Percentiles rank a stretch among this genome's conserved stretches.
These are phyloP conservation scores for Gossypium herbaceum DNA, from an alignment of 345 rosid species.

Conservation along the genomic window DNA sequence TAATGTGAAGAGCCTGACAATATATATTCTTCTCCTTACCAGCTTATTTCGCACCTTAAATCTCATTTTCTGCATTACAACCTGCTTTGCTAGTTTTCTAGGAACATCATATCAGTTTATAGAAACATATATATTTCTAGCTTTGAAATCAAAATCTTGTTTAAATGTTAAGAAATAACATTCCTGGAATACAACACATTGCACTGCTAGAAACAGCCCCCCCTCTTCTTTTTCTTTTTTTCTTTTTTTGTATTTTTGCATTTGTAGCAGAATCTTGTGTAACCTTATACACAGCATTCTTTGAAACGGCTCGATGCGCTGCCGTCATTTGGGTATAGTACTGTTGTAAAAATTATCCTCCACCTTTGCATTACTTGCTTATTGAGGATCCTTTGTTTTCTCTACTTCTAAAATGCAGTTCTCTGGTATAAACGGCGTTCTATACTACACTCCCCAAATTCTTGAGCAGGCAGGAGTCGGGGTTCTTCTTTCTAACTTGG, in stretches of 20 bases:
- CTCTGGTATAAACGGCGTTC: conserved; percentile 95
- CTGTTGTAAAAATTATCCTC: not conserved
- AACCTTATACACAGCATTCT: not conserved
- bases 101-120: not conserved
- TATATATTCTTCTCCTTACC: not conserved
- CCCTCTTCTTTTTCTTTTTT: too few species aligned
- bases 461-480: conserved; percentile 96
- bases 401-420: conserved; percentile 45
- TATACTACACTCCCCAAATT: conserved; percentile 97
- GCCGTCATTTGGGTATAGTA: not conserved
- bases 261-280: not conserved
- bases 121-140: not conserved
- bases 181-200: not conserved
- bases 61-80: not conserved
- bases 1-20: conserved; percentile 25
- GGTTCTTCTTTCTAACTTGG: conserved; percentile 73
- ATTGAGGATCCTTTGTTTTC: not conserved
- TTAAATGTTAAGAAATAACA: not conserved
- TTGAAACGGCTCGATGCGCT: not conserved
- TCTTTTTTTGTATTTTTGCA: too few species aligned
- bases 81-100: not conserved
- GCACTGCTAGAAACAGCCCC: not conserved
- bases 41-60: conserved; percentile 5
- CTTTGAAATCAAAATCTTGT: not conserved
- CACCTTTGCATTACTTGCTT: conserved; percentile 1